Percentiles rank a stretch among this genome's conserved stretches.
Conservation (phyloP, 768 basidiomycete species). For the Mrakia blollopis region DNA sequence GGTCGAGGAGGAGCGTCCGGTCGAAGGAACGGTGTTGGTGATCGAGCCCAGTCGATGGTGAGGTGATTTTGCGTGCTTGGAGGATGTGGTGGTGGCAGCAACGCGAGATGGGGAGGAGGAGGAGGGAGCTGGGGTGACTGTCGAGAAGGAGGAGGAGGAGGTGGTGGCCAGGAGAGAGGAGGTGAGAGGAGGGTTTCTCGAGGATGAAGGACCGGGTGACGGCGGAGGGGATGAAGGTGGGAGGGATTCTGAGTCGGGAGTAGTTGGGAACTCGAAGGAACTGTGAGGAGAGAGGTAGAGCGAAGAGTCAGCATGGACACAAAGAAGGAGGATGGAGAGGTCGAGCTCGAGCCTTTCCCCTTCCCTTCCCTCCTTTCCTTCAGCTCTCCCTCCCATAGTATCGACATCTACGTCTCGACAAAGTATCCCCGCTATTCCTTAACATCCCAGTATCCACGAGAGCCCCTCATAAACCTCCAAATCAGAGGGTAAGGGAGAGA, state of each 20-base stretch:
- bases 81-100: neutral
- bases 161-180: neutral
- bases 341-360: neutral
- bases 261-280: neutral
- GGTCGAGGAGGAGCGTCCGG: neutral
- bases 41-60: neutral
- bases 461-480: neutral
- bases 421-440: neutral
- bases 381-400: too few relatives aligned
- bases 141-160: neutral
- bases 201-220: neutral
- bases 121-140: neutral
- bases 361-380: neutral
- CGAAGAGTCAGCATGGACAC: neutral
- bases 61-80: neutral
- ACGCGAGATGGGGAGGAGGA: slow-evolving; percentile 7
- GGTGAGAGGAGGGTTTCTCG: neutral
- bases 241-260: slow-evolving; percentile 1
- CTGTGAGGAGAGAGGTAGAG: neutral
- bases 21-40: slow-evolving; percentile 1
- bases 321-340: neutral
- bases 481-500: neutral
- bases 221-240: neutral
- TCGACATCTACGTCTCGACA: neutral
- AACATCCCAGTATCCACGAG: neutral